These are phyloP conservation scores for Wallacemonas sp. DNA, from an alignment of 208 protist species.

Conservation along the genomic window DNA sequence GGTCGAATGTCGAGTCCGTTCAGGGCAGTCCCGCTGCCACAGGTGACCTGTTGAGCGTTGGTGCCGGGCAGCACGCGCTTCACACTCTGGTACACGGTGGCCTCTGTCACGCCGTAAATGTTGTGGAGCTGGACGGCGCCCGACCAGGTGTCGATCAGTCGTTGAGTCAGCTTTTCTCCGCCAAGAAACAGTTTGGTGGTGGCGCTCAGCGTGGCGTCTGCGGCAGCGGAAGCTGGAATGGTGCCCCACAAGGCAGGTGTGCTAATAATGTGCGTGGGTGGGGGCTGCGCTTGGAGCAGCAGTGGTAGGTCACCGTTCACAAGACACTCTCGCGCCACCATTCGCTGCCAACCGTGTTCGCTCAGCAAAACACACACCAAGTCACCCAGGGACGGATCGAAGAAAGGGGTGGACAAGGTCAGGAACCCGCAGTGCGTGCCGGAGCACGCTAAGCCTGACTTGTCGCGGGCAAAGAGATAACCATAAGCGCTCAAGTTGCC, in stretches of 20 bases:
- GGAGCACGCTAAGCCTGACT: slow-evolving; percentile 20
- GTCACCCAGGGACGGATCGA: slow-evolving; percentile 68
- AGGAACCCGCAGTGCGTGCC: slow-evolving; percentile 14
- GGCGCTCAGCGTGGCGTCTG: neutral
- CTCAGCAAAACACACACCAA: slow-evolving; percentile 28
- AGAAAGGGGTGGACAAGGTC: slow-evolving; percentile 51
- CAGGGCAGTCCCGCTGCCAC: slow-evolving; percentile 21
- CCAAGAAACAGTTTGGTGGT: slow-evolving; percentile 48
- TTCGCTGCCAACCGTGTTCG: slow-evolving; percentile 21
- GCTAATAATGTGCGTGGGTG: slow-evolving; percentile 50
- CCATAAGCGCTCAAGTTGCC: slow-evolving; percentile 45
- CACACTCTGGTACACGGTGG: slow-evolving; percentile 57
- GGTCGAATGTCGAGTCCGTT: slow-evolving; percentile 15
- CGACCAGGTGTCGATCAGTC: slow-evolving; percentile 32
- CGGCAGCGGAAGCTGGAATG: neutral
- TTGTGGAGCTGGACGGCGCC: slow-evolving; percentile 40
- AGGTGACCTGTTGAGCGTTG: slow-evolving; percentile 18
- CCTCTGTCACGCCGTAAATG: slow-evolving; percentile 72
- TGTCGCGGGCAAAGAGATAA: slow-evolving; percentile 21
- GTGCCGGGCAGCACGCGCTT: slow-evolving; percentile 17
- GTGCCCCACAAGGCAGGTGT: slow-evolving; percentile 43
- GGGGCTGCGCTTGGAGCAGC: slow-evolving; percentile 8
- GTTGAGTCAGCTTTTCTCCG: slow-evolving; percentile 42
- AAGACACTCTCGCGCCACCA: slow-evolving; percentile 13
- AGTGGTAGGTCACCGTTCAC: slow-evolving; percentile 19